Evolutionary conservation across 192 early-diverging fungal genomes (phyloP).

Genomic region (Glomus cerebriforme): DNA sequence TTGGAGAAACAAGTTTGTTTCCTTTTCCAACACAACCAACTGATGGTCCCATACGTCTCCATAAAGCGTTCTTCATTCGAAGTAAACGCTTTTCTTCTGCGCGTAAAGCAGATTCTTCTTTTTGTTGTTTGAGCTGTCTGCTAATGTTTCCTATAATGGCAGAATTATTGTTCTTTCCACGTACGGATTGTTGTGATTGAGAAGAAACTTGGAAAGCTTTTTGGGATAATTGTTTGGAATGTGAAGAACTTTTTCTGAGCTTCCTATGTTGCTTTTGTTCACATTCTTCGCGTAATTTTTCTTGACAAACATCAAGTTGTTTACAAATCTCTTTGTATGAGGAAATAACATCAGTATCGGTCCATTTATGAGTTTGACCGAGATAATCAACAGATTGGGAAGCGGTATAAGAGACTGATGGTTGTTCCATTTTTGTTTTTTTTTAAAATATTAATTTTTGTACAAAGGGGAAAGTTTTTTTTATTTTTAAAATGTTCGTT

Average conservation of each 20-base stretch:
- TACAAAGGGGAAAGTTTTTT: not conserved
- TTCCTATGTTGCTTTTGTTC: not conserved
- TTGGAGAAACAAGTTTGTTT: conserved; percentile 20
- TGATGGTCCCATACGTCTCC: conserved; percentile 18
- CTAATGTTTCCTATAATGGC: conserved; percentile 11
- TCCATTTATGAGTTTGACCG: conserved; percentile 23
- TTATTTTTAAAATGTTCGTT: not conserved
- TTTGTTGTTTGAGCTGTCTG: conserved; percentile 8
- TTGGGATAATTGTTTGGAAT: not conserved
- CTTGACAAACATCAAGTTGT: not conserved
- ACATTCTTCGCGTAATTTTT: not conserved
- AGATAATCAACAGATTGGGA: conserved; percentile 15
- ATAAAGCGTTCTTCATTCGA: conserved; percentile 27
- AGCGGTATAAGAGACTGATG: not conserved
- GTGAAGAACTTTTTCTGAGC: not conserved
- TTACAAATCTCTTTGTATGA: conserved; percentile 16
- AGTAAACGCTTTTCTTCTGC: conserved; percentile 29
- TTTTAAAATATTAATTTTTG: not conserved
- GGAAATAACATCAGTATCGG: conserved; percentile 10
- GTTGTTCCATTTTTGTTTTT: conserved; percentile 35
- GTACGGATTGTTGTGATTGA: not conserved
- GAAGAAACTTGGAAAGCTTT: not conserved
- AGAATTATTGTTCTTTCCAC: not conserved
- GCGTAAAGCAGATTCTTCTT: not conserved
- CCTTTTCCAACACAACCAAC: conserved; percentile 16